phyloP scores from a whole-genome alignment of 2,329 filamentous ascomycete genomes.

The Pseudofabraea citricarpa region DNA sequence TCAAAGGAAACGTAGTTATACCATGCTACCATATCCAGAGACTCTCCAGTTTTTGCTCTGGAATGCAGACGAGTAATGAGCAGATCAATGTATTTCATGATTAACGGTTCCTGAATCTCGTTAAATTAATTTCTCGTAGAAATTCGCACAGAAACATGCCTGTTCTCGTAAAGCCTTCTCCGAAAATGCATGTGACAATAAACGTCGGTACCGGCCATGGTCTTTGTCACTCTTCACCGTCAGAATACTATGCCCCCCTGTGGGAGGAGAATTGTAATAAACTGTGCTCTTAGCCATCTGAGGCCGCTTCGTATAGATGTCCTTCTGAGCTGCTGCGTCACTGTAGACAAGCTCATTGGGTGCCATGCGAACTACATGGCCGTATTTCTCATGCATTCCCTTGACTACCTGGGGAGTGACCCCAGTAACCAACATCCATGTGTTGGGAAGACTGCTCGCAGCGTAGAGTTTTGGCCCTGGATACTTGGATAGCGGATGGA shows the following conservation, averaged over 20 bases:
- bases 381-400: not conserved
- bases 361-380: not conserved
- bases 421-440: too few species aligned
- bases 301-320: not conserved
- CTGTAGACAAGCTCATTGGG: not conserved
- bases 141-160: not conserved
- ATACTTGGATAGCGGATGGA: conserved; percentile 4
- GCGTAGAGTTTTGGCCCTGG: conserved; percentile 4
- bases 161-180: conserved; percentile 2
- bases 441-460: not conserved
- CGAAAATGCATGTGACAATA: conserved; percentile 1
- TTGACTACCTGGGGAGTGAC: too few species aligned
- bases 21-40: conserved; percentile 21
- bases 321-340: not conserved
- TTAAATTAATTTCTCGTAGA: too few species aligned
- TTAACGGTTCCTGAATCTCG: conserved; percentile 27
- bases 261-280: not conserved
- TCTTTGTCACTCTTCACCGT: not conserved
- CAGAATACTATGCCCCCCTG: not conserved
- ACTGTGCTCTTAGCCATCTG: not conserved
- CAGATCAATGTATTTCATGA: conserved; percentile 26
- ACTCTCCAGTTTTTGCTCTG: conserved; percentile 22
- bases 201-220: not conserved
- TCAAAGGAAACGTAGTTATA: conserved; percentile 24
- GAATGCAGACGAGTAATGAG: conserved; percentile 7